Percentiles rank a stretch among this genome's conserved stretches.
phyloP scores from a whole-genome alignment of 441 rosid genomes.

The Gossypium aridum region DNA sequence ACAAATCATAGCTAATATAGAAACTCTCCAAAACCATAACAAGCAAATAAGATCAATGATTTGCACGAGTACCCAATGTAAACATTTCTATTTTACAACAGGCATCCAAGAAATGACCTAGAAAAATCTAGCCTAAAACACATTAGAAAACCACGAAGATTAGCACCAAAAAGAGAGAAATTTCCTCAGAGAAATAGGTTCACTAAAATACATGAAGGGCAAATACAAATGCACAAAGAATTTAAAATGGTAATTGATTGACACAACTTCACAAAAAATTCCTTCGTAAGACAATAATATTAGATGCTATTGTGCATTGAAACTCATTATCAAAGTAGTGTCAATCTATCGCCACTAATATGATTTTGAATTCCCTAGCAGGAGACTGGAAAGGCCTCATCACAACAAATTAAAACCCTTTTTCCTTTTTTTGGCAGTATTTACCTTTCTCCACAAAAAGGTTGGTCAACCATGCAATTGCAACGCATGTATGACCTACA shows the following conservation, averaged over 20 bases:
- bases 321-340: background rate
- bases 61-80: background rate
- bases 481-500: constrained; percentile 56
- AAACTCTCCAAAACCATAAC: background rate
- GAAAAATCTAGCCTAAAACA: background rate
- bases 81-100: background rate
- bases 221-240: background rate
- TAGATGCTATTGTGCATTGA: background rate
- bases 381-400: background rate
- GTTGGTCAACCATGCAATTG: constrained; percentile 56
- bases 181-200: background rate
- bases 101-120: background rate
- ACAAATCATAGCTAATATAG: background rate
- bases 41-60: background rate
- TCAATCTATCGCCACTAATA: background rate
- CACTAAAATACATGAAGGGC: background rate
- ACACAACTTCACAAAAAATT: background rate
- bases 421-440: background rate
- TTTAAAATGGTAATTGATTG: background rate
- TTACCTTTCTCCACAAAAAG: constrained; percentile 62
- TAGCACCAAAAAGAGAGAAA: background rate
- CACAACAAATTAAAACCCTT: background rate
- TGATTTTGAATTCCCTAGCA: background rate
- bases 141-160: background rate
- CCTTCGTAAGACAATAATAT: background rate